phyloP scores from a whole-genome alignment of 345 rosid genomes.

The Pugionium dolabratum region DNA sequence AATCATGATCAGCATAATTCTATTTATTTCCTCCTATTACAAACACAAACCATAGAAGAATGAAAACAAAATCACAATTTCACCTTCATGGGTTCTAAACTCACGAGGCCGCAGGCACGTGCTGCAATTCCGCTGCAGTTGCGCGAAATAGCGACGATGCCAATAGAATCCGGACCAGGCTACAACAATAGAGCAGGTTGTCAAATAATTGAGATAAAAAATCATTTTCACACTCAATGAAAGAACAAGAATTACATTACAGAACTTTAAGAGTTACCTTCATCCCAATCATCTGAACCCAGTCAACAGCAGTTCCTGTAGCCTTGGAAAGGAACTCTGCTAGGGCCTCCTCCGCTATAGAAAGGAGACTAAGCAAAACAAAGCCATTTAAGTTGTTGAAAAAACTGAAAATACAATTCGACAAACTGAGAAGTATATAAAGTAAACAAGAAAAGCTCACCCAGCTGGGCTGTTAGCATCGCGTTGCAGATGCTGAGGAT shows the following conservation, averaged over 20 bases:
- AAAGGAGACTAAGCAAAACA: slow-evolving; percentile 58
- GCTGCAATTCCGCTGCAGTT: slow-evolving; percentile 98
- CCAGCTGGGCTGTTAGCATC: slow-evolving; percentile 99
- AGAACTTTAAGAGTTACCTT: slow-evolving; percentile 52
- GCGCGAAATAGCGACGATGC: slow-evolving; percentile 98
- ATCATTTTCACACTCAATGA: background rate
- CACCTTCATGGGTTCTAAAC: slow-evolving; percentile 98
- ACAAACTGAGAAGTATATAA: too few species aligned
- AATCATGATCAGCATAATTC: background rate
- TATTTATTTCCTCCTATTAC: background rate
- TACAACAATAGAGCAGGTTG: slow-evolving; percentile 32
- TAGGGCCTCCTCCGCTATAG: slow-evolving; percentile 94
- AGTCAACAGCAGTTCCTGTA: slow-evolving; percentile 98
- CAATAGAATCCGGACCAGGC: slow-evolving; percentile 99
- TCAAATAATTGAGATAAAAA: background rate
- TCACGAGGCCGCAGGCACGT: slow-evolving; percentile 99
- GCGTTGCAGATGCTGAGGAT: slow-evolving; percentile 82
- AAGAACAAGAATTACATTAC: background rate
- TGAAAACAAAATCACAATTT: background rate
- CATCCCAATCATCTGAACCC: slow-evolving; percentile 99
- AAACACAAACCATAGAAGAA: background rate
- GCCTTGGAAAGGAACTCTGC: slow-evolving; percentile 63
- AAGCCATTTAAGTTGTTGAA: background rate
- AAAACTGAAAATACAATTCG: background rate
- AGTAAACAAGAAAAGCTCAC: slow-evolving; percentile 42